Base-by-base conservation (phyloP, 768 basidiomycete genomes). In the Nevesoporus exiguus region DNA sequence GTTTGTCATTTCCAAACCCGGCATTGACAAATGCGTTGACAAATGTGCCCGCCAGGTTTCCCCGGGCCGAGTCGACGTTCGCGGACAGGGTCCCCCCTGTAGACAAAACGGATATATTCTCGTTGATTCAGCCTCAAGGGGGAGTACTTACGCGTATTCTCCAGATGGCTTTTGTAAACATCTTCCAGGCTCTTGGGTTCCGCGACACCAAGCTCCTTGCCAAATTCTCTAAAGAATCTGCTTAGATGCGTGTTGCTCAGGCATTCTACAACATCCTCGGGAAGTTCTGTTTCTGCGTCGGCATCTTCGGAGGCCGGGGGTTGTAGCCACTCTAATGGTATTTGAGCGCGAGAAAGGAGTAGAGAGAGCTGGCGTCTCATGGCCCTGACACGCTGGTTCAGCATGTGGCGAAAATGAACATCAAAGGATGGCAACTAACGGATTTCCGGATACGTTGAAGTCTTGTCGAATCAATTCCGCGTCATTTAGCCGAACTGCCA, bases 1-100 rank as follows among this genome's bases (percentile, higher is more conserved):
- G 81, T 69, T 97, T 98, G 71, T 99, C 97, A 68, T 99, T 99
- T 22, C 93, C 94, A 66, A 95, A 99, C 0, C 96, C 97, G 41
- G 94, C 96, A 65, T 99, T 99, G 49, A 98, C 96, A 56, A 98
- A 99, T 1, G 94, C 97, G 65, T 99, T 98, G 58, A 99, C 97
- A 59, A 98, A 98, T 1, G 96, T 97, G 3, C 93, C 91, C 0
- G 97, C 96, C 54, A 98, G 74, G 71, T 98, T 98, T 41, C 87
- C 93, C 54, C 90, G 82, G 22, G 97, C 96, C 7, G 95, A 97
- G 65, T 98, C 95, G 45, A 97, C 85, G 55, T 85, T 90, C 0
- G 88, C 78, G 3, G 85, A 80, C 13, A 86, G 75, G 24, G 83
- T 79, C 29, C 85, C 76, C 58, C 86, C 87, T 89, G 50, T 55